These are phyloP conservation scores for Skeletonema costatum DNA, from an alignment of 108 stramenopile genomes.

Conservation along the genomic window DNA sequence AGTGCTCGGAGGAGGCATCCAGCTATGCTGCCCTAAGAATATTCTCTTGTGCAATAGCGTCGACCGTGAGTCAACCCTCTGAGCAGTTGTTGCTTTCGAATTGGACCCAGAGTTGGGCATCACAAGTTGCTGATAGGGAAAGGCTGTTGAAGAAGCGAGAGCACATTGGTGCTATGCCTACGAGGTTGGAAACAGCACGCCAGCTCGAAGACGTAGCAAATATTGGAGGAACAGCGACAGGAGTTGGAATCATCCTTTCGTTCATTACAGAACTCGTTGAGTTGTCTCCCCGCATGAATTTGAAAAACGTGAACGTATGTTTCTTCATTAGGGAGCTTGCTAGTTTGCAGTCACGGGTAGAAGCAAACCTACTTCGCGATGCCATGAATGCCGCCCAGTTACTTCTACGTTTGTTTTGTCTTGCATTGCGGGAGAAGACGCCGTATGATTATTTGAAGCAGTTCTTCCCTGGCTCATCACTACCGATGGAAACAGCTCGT, in stretches of 20 bases:
- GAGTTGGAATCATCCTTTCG: conserved; percentile 74
- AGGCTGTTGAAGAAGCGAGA: conserved; percentile 12
- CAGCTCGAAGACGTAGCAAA: conserved; percentile 44
- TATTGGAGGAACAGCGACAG: conserved; percentile 45
- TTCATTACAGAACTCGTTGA: conserved; percentile 67
- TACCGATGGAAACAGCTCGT: conserved; percentile 58
- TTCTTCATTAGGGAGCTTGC: conserved; percentile 74
- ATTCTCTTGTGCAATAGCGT: conserved; percentile 57
- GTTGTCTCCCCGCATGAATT: conserved; percentile 61
- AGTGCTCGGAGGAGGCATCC: conserved; percentile 72
- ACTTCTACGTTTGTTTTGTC: conserved; percentile 66
- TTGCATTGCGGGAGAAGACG: conserved; percentile 66
- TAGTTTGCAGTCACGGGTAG: conserved; percentile 24
- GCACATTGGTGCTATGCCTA: conserved; percentile 41
- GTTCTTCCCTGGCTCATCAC: conserved; percentile 75
- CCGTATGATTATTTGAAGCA: conserved; percentile 37
- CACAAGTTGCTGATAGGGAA: conserved; percentile 36
- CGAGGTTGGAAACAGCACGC: conserved; percentile 19
- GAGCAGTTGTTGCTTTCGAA: conserved; percentile 56
- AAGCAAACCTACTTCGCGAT: conserved; percentile 52
- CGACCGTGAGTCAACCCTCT: conserved; percentile 43
- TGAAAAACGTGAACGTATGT: conserved; percentile 67
- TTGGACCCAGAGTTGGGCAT: conserved; percentile 68
- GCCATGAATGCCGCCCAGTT: conserved; percentile 76
- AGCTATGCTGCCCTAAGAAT: conserved; percentile 69